Percentiles rank a stretch among this genome's conserved stretches.
Conservation (phyloP, 164 flowering plant species). For the Vitis rupestris region DNA sequence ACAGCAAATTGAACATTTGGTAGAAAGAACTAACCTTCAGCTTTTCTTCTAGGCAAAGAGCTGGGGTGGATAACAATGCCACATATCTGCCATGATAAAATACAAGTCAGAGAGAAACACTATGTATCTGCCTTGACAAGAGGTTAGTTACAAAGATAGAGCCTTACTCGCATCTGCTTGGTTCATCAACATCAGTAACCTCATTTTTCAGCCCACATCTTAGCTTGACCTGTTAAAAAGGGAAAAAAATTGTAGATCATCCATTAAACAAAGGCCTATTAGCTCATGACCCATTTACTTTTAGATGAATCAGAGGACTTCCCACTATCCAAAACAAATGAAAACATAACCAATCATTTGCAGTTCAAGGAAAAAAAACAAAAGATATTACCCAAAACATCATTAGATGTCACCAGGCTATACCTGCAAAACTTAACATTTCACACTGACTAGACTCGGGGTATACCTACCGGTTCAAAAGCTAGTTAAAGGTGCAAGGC, state of each 20-base stretch:
- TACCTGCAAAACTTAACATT: too few species aligned
- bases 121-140: not conserved
- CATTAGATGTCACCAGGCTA: not conserved
- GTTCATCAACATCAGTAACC: conserved; percentile 87
- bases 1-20: not conserved
- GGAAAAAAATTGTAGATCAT: not conserved
- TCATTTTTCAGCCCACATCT: conserved; percentile 92
- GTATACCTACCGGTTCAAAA: not conserved
- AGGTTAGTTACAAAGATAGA: not conserved
- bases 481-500: too few species aligned
- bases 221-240: conserved; percentile 66
- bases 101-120: not conserved
- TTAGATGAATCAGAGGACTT: not conserved
- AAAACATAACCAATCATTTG: not conserved
- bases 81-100: conserved; percentile 56
- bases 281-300: not conserved
- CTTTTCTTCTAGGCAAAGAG: conserved; percentile 71
- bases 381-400: not conserved
- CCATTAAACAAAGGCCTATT: not conserved
- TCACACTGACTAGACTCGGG: not conserved
- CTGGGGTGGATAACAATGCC: conserved; percentile 81
- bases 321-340: too few species aligned
- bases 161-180: conserved; percentile 98
- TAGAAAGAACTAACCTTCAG: conserved; percentile 54
- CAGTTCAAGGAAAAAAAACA: not conserved